phyloP scores from a whole-genome alignment of 805 yeast genomes.

The Jamesozyma rosinii region DNA sequence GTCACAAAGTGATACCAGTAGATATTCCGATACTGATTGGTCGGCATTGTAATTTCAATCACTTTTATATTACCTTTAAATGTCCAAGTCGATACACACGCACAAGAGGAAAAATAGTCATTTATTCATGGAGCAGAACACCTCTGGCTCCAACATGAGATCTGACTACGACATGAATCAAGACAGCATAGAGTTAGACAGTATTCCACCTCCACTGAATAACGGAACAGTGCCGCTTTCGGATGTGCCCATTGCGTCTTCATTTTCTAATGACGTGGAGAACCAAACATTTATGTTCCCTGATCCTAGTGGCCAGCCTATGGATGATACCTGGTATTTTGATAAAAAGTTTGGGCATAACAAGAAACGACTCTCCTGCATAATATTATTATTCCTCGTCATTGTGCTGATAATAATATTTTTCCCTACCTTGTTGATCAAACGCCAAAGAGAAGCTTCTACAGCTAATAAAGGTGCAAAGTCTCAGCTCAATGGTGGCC shows the following conservation, averaged over 20 bases:
- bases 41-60: too few species aligned
- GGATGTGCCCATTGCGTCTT: not conserved
- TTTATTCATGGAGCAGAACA: slow-evolving; percentile 20
- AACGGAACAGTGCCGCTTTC: slow-evolving; percentile 2
- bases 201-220: slow-evolving; percentile 4
- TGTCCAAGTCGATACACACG: slow-evolving; percentile 6
- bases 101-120: slow-evolving; percentile 28
- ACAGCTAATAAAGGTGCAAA: not conserved
- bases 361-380: slow-evolving; percentile 2
- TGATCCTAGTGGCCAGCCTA: not conserved
- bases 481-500: not conserved
- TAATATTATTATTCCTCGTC: not conserved
- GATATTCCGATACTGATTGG: too few species aligned
- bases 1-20: too few species aligned
- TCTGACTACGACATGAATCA: slow-evolving; percentile 4
- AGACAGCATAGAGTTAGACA: slow-evolving; percentile 1
- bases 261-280: slow-evolving; percentile 3
- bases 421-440: slow-evolving; percentile 1
- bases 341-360: slow-evolving; percentile 8
- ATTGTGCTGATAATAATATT: slow-evolving; percentile 1
- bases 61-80: not conserved
- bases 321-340: slow-evolving; percentile 9
- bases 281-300: not conserved
- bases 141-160: slow-evolving; percentile 17
- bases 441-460: not conserved